Evolutionary conservation across 2,329 filamentous ascomycete genomes (phyloP).

Genomic region (Huntiella decipiens): DNA sequence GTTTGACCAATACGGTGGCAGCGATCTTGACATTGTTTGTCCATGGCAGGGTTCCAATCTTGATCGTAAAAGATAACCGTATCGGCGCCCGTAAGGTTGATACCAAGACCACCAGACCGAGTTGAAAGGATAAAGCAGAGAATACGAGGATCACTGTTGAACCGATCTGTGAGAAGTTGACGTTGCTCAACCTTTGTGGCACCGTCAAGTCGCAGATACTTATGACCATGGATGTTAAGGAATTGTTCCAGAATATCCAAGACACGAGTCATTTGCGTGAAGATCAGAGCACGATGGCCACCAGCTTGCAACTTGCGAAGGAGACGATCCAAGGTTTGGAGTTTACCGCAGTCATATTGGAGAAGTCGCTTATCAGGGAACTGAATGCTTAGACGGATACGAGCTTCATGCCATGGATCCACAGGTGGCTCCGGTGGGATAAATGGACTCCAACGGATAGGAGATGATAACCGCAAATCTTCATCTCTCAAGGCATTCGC

Average conservation of each 20-base stretch:
- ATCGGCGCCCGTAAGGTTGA: conserved; percentile 91
- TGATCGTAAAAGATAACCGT: conserved; percentile 98
- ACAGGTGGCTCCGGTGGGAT: conserved; percentile 34
- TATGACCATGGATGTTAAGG: conserved; percentile 91
- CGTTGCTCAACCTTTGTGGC: conserved; percentile 90
- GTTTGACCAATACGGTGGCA: conserved; percentile 96
- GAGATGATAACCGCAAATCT: conserved; percentile 38
- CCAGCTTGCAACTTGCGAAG: conserved; percentile 73
- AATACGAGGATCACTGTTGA: conserved; percentile 87
- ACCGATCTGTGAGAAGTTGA: conserved; percentile 86
- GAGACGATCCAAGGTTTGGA: conserved; percentile 73
- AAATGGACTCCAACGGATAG: conserved; percentile 35
- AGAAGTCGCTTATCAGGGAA: conserved; percentile 93
- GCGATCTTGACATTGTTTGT: conserved; percentile 95
- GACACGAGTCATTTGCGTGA: conserved; percentile 98
- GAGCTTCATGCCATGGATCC: conserved; percentile 85
- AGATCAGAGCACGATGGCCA: conserved; percentile 87
- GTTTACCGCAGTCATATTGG: conserved; percentile 93
- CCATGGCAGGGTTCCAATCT: conserved; percentile 99
- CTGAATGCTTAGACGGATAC: conserved; percentile 82
- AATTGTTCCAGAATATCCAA: conserved; percentile 95
- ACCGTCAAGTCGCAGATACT: conserved; percentile 91
- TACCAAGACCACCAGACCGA: conserved; percentile 80
- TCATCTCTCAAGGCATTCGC: conserved; percentile 36
- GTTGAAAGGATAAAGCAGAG: conserved; percentile 91